These are phyloP conservation scores for Pseudonectria buxi DNA, from an alignment of 2,329 filamentous ascomycete genomes.

Conservation along the genomic window DNA sequence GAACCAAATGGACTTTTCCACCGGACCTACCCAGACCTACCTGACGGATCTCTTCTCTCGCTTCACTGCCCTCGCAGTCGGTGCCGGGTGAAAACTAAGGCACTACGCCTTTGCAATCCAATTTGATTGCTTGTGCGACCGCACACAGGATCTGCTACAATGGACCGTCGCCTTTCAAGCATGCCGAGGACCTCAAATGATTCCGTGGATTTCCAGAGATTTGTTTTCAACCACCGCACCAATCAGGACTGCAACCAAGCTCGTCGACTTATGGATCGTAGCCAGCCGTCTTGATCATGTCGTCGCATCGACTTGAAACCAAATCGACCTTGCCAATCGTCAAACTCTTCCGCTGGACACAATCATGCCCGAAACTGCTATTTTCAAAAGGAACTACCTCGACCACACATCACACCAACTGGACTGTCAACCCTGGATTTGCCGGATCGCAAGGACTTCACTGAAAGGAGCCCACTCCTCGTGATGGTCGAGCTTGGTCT, in stretches of 20 bases:
- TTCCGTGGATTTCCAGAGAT: no score
- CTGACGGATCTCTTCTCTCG: neutral
- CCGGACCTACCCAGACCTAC: neutral
- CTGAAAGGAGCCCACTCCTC: slow-evolving; percentile 1
- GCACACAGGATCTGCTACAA: slow-evolving; percentile 12
- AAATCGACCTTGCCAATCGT: no score
- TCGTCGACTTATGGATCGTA: no score
- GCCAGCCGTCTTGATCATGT: neutral
- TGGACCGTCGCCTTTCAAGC: slow-evolving; percentile 4
- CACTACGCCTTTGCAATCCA: slow-evolving; percentile 22
- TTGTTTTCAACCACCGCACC: no score
- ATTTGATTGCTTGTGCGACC: slow-evolving; percentile 29
- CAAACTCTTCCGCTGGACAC: no score
- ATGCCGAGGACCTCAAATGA: no score
- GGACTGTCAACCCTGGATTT: slow-evolving; percentile 2
- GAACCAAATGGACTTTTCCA: slow-evolving; percentile 10
- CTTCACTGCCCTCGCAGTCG: slow-evolving; percentile 7
- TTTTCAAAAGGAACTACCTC: no score
- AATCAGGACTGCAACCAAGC: no score
- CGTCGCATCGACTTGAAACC: neutral
- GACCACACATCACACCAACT: no score
- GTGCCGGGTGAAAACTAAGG: slow-evolving; percentile 9
- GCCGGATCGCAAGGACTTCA: slow-evolving; percentile 2
- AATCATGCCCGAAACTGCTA: no score
- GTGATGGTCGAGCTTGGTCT: slow-evolving; percentile 21